Evolutionary conservation across 768 basidiomycete genomes (phyloP).

Genomic region (Psilocybe sp.): DNA sequence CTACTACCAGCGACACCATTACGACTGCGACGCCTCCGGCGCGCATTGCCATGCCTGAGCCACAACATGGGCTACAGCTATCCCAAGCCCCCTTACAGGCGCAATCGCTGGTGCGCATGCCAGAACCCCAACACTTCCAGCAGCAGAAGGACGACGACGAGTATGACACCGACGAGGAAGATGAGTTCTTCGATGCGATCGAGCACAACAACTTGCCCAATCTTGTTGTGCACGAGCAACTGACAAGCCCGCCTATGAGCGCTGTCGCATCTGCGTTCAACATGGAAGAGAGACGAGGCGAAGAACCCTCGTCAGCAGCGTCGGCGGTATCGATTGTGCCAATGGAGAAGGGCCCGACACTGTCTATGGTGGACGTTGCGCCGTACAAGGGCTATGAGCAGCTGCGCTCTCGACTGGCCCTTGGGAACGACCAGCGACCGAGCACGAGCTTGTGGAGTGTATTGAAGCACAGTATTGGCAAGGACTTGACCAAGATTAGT

Average conservation of each 20-base stretch:
- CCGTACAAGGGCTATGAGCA: constrained; percentile 68
- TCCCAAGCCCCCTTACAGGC: no score
- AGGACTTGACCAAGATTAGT: constrained; percentile 93
- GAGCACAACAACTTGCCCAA: constrained; percentile 79
- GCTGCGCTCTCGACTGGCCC: constrained; percentile 57
- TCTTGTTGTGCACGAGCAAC: constrained; percentile 62
- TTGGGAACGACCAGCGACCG: constrained; percentile 74
- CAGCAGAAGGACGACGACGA: constrained; percentile 14
- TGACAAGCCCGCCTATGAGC: constrained; percentile 42
- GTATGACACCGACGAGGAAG: constrained; percentile 73
- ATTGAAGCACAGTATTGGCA: constrained; percentile 92
- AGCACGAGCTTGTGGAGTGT: constrained; percentile 93
- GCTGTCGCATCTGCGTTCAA: constrained; percentile 16
- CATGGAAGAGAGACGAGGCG: no score
- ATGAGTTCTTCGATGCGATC: constrained; percentile 98
- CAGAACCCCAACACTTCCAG: neutral
- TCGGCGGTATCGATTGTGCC: neutral
- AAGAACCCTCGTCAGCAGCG: neutral
- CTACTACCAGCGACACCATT: constrained; percentile 1
- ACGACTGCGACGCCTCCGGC: neutral
- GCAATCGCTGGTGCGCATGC: neutral
- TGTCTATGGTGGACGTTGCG: constrained; percentile 18
- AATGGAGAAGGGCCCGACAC: constrained; percentile 2
- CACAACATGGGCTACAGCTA: no score
- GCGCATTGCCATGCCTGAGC: neutral